Base-by-base conservation (phyloP, 2,329 filamentous ascomycete species). In the Alternaria burnsii region DNA sequence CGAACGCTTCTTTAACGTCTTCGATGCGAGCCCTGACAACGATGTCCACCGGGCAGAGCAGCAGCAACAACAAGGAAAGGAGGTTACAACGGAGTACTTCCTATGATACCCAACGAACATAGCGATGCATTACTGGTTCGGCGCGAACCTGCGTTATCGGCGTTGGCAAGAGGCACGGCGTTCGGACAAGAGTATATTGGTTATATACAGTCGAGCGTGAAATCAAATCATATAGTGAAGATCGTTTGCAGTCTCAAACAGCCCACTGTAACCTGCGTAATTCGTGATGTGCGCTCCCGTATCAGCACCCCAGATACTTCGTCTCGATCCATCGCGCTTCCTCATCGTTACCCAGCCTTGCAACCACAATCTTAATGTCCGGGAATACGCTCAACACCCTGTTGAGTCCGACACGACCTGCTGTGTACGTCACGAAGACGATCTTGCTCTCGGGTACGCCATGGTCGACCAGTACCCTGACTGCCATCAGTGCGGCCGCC, bases 1-100 rank as follows among this genome's bases (percentile, higher is more conserved):
- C 38, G 93, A 97, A 79, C 86, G 94, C 60, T 97, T 92, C 80
- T 99, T 98, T 84, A 99, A 99, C 77, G 94, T 98, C 24, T 99
- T 99, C 78, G 93, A 96, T 58, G 95, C 95, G 4, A 94, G 95
- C 28, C 95, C 95, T 3, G 95, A 99, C 79, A 97, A 99, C 73
- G 94, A 98, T 77, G 82, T 90, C 69, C 91, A 96, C 76, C 91
- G 97, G 54, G 81, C 82, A 74, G 93, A 97, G 76, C 86, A 91
- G 73, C 92, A 95, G 78, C 87, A 89, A 62, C 86, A 88, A 74
- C 85, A 87, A 71, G 92, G 95, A 59, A 93, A 93, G 80, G 86
- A 86, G 71, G 87, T 88, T 60, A 85, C 88, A 67, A 86, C 88
- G 70, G 88, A 90, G 74, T 91, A 91, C 79, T 88, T 88, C 82